Conservation (phyloP, 345 rosid genomes). For the Eucalyptus cloeziana region DNA sequence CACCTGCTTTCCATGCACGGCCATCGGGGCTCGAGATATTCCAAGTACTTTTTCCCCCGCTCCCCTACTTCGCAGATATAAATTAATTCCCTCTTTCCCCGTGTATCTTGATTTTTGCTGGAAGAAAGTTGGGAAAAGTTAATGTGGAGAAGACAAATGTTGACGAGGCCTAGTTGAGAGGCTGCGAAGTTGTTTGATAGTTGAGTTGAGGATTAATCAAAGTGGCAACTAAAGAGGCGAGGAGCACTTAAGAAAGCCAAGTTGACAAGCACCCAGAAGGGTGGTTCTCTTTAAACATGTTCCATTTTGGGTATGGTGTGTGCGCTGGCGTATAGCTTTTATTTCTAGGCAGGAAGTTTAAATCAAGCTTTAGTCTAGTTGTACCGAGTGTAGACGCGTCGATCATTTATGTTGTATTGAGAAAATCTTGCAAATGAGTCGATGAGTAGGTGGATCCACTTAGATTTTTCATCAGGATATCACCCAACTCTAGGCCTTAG, state of each 20-base stretch:
- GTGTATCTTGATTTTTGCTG: neutral
- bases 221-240: neutral
- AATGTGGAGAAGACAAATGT: neutral
- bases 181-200: neutral
- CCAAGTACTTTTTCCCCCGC: neutral
- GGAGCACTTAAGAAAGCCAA: neutral
- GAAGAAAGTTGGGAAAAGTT: neutral
- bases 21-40: neutral
- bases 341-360: neutral
- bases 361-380: neutral
- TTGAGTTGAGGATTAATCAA: neutral
- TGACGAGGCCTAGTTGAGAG: neutral
- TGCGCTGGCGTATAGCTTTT: neutral
- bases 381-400: neutral
- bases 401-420: neutral
- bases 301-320: neutral
- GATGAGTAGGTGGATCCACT: neutral
- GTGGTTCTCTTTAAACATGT: neutral
- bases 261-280: neutral
- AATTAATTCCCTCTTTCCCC: neutral
- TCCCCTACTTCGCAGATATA: neutral
- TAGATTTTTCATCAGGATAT: neutral
- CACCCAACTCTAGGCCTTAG: neutral
- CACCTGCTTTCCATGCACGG: conserved; percentile 22
- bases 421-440: neutral